A percentile compares a stretch with the other conserved stretches of the same genome.
Conservation (phyloP, 2,329 filamentous ascomycete genomes). For the Pseudogymnoascus sp. region DNA sequence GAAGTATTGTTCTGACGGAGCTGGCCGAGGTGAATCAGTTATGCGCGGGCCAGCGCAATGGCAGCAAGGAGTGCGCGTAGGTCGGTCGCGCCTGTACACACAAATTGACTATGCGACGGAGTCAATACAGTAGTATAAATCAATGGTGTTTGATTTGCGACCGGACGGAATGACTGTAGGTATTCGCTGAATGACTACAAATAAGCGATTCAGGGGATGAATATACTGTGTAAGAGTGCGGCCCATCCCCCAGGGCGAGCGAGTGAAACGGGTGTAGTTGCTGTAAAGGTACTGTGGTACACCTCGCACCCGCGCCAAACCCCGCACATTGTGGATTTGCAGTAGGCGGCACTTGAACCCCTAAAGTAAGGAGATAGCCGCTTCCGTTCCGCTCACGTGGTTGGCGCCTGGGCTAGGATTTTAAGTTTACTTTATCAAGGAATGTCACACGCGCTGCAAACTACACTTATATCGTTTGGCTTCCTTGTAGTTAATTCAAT, state of each 20-base stretch:
- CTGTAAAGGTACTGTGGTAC: neutral
- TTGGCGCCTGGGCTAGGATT: neutral
- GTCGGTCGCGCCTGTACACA: neutral
- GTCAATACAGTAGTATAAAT: neutral
- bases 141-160: neutral
- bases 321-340: slow-evolving; percentile 4
- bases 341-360: neutral
- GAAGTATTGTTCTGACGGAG: neutral
- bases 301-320: slow-evolving; percentile 2
- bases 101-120: neutral
- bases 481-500: neutral
- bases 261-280: neutral
- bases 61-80: neutral
- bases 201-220: slow-evolving; percentile 7
- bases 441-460: neutral
- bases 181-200: neutral
- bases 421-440: neutral
- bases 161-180: neutral
- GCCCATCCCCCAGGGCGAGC: neutral
- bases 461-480: neutral
- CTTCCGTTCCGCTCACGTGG: slow-evolving; percentile 6
- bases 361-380: slow-evolving; percentile 5
- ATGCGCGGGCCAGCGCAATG: neutral
- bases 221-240: neutral
- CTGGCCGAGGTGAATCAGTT: neutral